Conservation (phyloP, 768 basidiomycete genomes). For the Chlorophyllum brunneum region DNA sequence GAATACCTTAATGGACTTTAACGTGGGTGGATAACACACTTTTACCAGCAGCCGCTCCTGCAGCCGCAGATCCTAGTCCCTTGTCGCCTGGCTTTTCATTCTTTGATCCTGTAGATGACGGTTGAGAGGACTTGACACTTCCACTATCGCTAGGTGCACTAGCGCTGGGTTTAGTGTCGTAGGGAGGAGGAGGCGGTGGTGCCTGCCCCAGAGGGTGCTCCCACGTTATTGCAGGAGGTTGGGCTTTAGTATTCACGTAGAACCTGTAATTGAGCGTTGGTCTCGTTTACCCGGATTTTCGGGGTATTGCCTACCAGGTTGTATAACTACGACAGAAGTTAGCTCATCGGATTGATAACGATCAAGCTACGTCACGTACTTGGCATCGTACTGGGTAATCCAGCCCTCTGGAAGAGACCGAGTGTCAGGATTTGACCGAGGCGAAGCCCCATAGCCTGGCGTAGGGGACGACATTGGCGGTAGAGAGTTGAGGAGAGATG, state of each 20-base stretch:
- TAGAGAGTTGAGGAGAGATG: constrained; percentile 12
- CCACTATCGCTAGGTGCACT: background rate
- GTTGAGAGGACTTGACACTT: background rate
- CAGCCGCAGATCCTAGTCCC: constrained; percentile 15
- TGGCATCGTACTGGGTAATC: constrained; percentile 61
- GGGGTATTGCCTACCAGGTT: constrained; percentile 48
- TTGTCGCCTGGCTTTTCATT: background rate
- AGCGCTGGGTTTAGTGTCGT: background rate
- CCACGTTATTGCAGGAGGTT: constrained; percentile 68
- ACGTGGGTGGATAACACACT: too few species aligned
- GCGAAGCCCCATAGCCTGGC: constrained; percentile 44
- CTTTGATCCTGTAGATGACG: background rate
- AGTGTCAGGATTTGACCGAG: constrained; percentile 47
- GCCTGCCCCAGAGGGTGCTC: constrained; percentile 59
- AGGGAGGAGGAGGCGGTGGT: constrained; percentile 36
- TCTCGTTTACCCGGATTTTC: background rate
- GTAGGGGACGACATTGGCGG: constrained; percentile 13
- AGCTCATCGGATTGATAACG: constrained; percentile 18
- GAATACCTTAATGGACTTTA: too few species aligned
- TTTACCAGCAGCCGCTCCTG: background rate
- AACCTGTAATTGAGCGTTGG: constrained; percentile 44
- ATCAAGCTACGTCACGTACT: constrained; percentile 43
- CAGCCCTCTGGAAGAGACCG: constrained; percentile 66
- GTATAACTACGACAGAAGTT: constrained; percentile 36
- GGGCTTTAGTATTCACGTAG: constrained; percentile 65